Evolutionary conservation across 2,329 filamentous ascomycete genomes (phyloP).

Genomic region (Dactylellina cionopaga): DNA sequence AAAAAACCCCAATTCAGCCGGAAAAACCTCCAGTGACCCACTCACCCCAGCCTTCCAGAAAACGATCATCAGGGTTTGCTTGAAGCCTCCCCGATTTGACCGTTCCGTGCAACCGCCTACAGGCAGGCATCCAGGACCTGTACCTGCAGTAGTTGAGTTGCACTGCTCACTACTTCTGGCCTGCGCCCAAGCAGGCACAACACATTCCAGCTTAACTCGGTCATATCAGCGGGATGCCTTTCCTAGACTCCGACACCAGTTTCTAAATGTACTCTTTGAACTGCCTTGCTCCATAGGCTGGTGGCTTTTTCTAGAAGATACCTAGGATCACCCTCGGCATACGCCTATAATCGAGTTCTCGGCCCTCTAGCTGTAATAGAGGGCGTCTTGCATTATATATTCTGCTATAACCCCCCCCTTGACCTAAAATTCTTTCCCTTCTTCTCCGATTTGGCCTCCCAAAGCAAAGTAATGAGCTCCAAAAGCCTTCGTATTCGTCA

Average conservation of each 20-base stretch:
- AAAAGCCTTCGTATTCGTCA: neutral
- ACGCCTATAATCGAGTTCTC: neutral
- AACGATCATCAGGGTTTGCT: conserved; percentile 37
- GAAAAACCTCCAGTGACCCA: conserved; percentile 47
- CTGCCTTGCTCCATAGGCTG: neutral
- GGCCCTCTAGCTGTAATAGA: neutral
- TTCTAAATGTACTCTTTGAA: neutral
- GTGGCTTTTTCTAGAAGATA: conserved; percentile 20
- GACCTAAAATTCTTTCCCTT: conserved; percentile 10
- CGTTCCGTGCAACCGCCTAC: conserved; percentile 48
- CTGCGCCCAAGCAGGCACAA: too few relatives aligned
- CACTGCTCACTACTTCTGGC: conserved; percentile 7
- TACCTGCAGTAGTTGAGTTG: conserved; percentile 32
- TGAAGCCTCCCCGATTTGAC: conserved; percentile 36
- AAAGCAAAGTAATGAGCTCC: neutral
- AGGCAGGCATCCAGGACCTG: conserved; percentile 2
- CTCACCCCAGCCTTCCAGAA: conserved; percentile 22
- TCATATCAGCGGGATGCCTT: conserved; percentile 38
- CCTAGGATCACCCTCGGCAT: conserved; percentile 17
- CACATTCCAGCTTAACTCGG: conserved; percentile 11
- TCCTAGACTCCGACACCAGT: conserved; percentile 45
- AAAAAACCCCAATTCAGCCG: conserved; percentile 51
- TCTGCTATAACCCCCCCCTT: conserved; percentile 9
- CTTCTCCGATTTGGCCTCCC: neutral
- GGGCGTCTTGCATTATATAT: too few relatives aligned